Percentiles rank a stretch among this genome's conserved stretches.
These are phyloP conservation scores for Xerophyta viscosa DNA, from an alignment of 106 monocot species.

Conservation along the genomic window DNA sequence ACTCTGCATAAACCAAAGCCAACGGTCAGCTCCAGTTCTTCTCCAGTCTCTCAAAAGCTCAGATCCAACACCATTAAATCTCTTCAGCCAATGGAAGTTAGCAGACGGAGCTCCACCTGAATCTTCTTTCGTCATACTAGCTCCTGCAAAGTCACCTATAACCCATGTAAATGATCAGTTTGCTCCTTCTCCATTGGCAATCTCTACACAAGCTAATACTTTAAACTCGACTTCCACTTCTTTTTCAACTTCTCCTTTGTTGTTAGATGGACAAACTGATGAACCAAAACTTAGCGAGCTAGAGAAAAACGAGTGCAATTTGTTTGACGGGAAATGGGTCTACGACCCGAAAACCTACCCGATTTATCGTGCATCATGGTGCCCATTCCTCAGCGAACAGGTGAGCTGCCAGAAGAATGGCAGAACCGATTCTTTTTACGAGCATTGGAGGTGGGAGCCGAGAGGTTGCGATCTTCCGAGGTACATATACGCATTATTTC, in stretches of 20 bases:
- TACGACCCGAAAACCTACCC: constrained; percentile 17
- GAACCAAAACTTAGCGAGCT: too few species aligned
- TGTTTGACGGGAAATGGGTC: constrained; percentile 32
- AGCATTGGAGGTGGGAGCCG: constrained; percentile 40
- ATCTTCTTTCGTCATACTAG: too few species aligned
- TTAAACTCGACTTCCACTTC: too few species aligned
- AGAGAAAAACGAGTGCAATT: constrained; percentile 12
- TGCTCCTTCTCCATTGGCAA: too few species aligned
- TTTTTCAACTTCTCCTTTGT: neutral
- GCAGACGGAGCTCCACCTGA: neutral
- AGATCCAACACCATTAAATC: neutral
- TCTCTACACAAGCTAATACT: too few species aligned
- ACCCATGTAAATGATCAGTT: too few species aligned
- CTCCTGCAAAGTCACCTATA: neutral
- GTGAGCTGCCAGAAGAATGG: constrained; percentile 30
- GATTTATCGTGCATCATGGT: constrained; percentile 13
- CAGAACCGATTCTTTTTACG: constrained; percentile 26
- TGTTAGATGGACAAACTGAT: neutral
- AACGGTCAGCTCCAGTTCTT: neutral
- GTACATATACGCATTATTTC: too few species aligned
- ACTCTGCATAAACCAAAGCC: neutral
- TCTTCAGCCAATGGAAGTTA: neutral
- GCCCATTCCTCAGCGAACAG: constrained; percentile 33
- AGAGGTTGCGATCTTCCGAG: constrained; percentile 28
- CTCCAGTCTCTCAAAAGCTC: neutral